These are phyloP conservation scores for Neurospora intermedia DNA, from an alignment of 495 filamentous ascomycete genomes.

Conservation along the genomic window DNA sequence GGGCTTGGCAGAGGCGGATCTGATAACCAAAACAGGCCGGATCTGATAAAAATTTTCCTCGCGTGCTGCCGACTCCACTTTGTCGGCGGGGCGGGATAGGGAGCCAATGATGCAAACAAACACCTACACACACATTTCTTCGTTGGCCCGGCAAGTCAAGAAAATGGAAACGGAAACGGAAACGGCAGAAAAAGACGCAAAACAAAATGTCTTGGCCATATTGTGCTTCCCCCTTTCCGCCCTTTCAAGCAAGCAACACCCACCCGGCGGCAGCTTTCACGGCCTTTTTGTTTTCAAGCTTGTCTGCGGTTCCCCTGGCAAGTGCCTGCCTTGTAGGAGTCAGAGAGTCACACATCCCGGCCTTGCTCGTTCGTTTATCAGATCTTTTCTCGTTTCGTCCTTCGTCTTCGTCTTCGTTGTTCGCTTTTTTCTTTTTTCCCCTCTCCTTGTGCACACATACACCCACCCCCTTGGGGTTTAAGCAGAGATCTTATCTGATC, in stretches of 20 bases:
- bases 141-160: too few species aligned
- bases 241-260: not conserved
- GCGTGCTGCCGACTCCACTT: not conserved
- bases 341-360: not conserved
- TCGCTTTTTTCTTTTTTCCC: not conserved
- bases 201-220: not conserved
- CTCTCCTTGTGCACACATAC: not conserved
- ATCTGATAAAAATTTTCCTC: conserved; percentile 11
- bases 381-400: not conserved
- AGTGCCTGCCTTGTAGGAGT: not conserved
- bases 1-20: conserved; percentile 14
- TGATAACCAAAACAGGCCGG: conserved; percentile 11
- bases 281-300: not conserved
- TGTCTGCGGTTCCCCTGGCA: not conserved
- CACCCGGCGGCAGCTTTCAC: not conserved
- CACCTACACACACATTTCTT: too few species aligned
- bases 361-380: not conserved
- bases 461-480: not conserved
- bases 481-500: conserved; percentile 10
- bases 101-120: not conserved
- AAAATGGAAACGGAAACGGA: too few species aligned
- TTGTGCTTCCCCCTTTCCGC: not conserved
- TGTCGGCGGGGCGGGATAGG: not conserved
- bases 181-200: not conserved
- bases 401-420: not conserved